Base-by-base conservation (phyloP, 2,329 filamentous ascomycete genomes). In the Aspergillus hortae region DNA sequence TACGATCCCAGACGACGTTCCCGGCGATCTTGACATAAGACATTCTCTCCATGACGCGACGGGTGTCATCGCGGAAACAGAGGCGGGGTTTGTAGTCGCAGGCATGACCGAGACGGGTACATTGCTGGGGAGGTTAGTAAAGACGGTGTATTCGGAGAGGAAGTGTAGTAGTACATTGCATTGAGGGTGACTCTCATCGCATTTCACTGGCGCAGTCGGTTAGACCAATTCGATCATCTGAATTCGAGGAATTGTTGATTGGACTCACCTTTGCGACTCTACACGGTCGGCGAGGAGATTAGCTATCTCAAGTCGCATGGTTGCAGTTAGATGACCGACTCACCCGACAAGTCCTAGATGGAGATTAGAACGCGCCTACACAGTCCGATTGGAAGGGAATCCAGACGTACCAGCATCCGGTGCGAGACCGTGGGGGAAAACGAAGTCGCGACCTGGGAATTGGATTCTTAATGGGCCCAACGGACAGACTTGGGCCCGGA, bases 11-110 rank as follows among this genome's bases (percentile, higher is more conserved):
- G 36, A 83, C 76, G 42, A 71, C 64, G 57, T 77, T 82, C 15
- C 77, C 78, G n/a, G 68, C 64, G 4, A 71, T 78, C 32, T 73
- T 77, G 41, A 82, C 75, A 57, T 80, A 74, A 46, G 73, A 68
- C 74, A 78, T 80, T n/a, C 77, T 73, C 47, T 77, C 74, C 53
- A 77, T 73, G 32, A 80, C 72, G 47, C 77, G 72, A 32, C 69
- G 66, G n/a, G 78, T 80, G 58, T 80, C 78, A 63, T 81, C 75
- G 55, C 76, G 73, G 61, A 80, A 81, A n/a, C 75, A 72, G n/a
- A 80, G 70, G 44, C 81, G 74, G 14, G 80, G 78, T 52, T 76
- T 77, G 67, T 83, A 84, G 61, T 84, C 81, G 62, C 81, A 84
- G 33, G 72, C 70, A 61, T 82, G 79, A 43, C 80, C 78, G 19